A percentile compares a stretch with the other conserved stretches of the same genome.
Evolutionary conservation across 176 grass and related monocot species (phyloP).

Genomic region (Cymbopogon citratus): DNA sequence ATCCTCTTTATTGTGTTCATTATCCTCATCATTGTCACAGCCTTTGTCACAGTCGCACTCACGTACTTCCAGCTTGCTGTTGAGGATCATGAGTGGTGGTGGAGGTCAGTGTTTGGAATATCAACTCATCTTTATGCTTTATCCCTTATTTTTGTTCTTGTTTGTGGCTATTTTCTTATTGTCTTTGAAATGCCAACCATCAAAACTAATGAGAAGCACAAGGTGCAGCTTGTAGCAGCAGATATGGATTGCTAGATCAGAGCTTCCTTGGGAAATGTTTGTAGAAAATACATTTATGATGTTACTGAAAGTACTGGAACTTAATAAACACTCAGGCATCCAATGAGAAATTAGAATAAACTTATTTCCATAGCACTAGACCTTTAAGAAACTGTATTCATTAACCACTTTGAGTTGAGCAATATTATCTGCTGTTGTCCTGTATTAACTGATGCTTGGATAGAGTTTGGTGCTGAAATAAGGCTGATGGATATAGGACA

Average conservation of each 20-base stretch:
- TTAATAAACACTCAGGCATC: background rate
- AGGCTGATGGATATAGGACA: background rate
- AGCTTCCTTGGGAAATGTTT: background rate
- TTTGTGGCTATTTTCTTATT: background rate
- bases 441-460: background rate
- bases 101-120: constrained; percentile 66
- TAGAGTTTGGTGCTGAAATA: background rate
- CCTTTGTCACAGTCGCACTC: constrained; percentile 86
- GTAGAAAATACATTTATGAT: background rate
- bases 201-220: background rate
- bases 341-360: background rate
- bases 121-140: background rate
- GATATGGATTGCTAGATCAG: background rate
- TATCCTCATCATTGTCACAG: constrained; percentile 79
- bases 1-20: constrained; percentile 98
- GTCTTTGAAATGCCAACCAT: background rate
- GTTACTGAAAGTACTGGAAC: background rate
- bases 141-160: background rate
- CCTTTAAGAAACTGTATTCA: background rate
- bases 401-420: background rate
- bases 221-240: background rate
- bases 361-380: background rate
- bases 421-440: background rate
- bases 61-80: constrained; percentile 95
- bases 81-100: constrained; percentile 98